These are phyloP conservation scores for Candida freyschussii DNA, from an alignment of 1,139 yeast genomes.

Conservation along the genomic window DNA sequence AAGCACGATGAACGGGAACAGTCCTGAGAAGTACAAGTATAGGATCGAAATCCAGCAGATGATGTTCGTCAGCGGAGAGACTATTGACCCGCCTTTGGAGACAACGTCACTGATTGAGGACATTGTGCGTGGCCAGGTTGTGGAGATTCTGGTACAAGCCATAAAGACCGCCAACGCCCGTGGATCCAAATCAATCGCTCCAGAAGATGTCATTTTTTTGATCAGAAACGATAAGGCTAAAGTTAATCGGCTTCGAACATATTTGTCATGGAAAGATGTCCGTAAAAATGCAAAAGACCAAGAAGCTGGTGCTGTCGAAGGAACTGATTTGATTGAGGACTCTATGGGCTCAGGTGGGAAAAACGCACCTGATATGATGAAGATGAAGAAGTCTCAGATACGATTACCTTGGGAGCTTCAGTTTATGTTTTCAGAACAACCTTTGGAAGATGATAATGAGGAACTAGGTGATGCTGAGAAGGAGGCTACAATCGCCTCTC, in stretches of 20 bases:
- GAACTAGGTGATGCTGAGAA: conserved; percentile 73
- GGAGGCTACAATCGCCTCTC: conserved; percentile 85
- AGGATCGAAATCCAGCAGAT: conserved; percentile 88
- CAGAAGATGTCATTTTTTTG: conserved; percentile 89
- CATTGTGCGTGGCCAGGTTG: conserved; percentile 91
- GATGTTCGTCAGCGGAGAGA: conserved; percentile 98
- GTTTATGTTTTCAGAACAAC: conserved; percentile 90
- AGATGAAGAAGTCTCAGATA: conserved; percentile 73
- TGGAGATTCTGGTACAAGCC: conserved; percentile 78
- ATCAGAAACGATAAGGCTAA: conserved; percentile 94
- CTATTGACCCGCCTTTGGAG: conserved; percentile 88
- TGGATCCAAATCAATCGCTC: conserved; percentile 80
- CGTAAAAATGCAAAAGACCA: conserved; percentile 96
- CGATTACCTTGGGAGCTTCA: conserved; percentile 94
- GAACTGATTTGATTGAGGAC: conserved; percentile 30
- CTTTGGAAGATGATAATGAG: conserved; percentile 75
- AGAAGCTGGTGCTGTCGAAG: conserved; percentile 53
- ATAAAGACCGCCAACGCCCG: conserved; percentile 72
- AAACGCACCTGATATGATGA: conserved; percentile 47
- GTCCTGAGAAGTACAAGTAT: conserved; percentile 58
- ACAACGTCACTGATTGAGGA: conserved; percentile 92
- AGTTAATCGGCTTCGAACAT: conserved; percentile 84
- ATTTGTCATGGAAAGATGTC: conserved; percentile 95
- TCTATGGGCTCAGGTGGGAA: conserved; percentile 32
- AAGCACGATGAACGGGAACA: conserved; percentile 15